Evolutionary conservation across 805 yeast genomes (phyloP), one percentile per base, ranked within the genome.

Genomic region (Cyberlindnera meyerae): DNA sequence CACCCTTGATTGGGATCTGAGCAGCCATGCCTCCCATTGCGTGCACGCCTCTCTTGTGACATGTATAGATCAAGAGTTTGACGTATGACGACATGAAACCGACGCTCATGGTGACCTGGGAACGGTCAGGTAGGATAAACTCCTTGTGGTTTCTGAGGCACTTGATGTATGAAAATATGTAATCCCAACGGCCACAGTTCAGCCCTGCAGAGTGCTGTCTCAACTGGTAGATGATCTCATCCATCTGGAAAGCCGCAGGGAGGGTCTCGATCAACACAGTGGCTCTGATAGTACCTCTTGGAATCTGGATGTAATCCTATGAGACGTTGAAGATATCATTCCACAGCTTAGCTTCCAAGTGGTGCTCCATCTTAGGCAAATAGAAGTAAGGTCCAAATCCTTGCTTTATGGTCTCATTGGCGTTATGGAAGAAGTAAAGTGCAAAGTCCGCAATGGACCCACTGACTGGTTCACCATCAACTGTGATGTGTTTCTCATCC

Each of bases 1-100:
- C 88, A 44, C 76, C 71, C 61, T 82, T 82, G 63, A 82, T 83
- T 44, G 93, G 93, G 51, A 83, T 82, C 48, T 82, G 84, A 6
- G 90, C 90, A 48, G 93, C 90, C 94, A 83, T 83, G 49, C 94
- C 94, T 51, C 94, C 94, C 78, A 83, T 80, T 16, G 93, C 90
- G 54, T 82, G 89, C 31, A 82, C 90, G 45, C 81, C 83, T 63
- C 90, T 72, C 53, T 74, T 68, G 60, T 83, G 94, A 59, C 88
- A 79, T 27, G 77, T 74, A 57, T 79, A 71, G 49, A 83, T 85
- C 57, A 83, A 66, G 54, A 79, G 73, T 53, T 76, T 76, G 42
- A 83, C 93, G 55, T 83, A 83, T 14, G 84, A 75, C 18, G 81
- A 69, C 93, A 83, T 82, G 61, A 83, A 83, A 43, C 89, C 85